Conservation (phyloP, 2,329 filamentous ascomycete species). For the Aspergillus japonicus region DNA sequence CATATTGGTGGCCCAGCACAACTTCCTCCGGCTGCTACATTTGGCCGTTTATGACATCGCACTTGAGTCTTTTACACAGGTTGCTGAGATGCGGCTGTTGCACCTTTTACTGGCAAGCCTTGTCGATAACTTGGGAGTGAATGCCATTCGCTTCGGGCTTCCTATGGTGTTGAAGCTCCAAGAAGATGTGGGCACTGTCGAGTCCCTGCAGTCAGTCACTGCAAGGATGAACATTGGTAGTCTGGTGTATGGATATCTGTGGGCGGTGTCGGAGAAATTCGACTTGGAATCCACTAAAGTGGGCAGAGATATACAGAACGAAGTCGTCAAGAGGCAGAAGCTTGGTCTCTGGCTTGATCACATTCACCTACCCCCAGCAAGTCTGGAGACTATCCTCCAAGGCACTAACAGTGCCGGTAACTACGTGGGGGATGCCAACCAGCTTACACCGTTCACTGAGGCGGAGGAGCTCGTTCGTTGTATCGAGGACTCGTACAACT, state of each 20-base stretch:
- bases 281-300: slow-evolving; percentile 69
- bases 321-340: slow-evolving; percentile 71
- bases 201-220: slow-evolving; percentile 46
- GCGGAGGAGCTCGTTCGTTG: slow-evolving; percentile 69
- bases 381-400: slow-evolving; percentile 60
- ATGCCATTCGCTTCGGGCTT: slow-evolving; percentile 72
- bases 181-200: slow-evolving; percentile 63
- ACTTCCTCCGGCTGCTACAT: slow-evolving; percentile 79
- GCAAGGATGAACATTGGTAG: slow-evolving; percentile 78
- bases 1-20: slow-evolving; percentile 56
- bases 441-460: slow-evolving; percentile 69
- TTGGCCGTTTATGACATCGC: slow-evolving; percentile 87
- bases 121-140: slow-evolving; percentile 76
- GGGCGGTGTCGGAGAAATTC: slow-evolving; percentile 74
- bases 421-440: slow-evolving; percentile 44
- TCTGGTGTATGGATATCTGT: slow-evolving; percentile 86
- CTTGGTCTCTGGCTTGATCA: slow-evolving; percentile 77
- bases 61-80: slow-evolving; percentile 68
- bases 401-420: slow-evolving; percentile 43
- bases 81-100: slow-evolving; percentile 72
- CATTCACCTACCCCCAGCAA: slow-evolving; percentile 67
- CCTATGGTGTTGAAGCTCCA: slow-evolving; percentile 89
- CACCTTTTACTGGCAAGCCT: slow-evolving; percentile 74
- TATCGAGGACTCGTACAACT: slow-evolving; percentile 70
- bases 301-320: slow-evolving; percentile 70